Evolutionary conservation across 2,329 filamentous ascomycete species (phyloP), one percentile per base, ranked within the genome.

Genomic region (Fonsecaea multimorphosa): DNA sequence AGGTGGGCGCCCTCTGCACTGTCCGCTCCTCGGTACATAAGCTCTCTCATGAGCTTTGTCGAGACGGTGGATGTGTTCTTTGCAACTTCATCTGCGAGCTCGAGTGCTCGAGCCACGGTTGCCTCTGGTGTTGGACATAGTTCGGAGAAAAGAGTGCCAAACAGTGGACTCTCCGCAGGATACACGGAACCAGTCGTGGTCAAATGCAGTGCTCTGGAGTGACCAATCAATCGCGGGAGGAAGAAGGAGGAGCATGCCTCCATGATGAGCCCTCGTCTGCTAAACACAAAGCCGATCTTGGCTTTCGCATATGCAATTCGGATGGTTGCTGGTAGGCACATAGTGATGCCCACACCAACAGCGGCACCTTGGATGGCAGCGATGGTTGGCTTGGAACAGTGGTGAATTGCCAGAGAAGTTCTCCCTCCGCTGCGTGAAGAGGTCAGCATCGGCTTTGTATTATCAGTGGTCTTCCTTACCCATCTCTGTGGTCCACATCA

Each of bases 241-340:
- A 90, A 92, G 76, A 84, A 92, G 24, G 85, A 87, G 66, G 83
- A 86, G 73, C 85, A 88, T 0, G 87, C 89, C 76, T 92, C 90
- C 83, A 90, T 88, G 67, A 86, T 83, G 72, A 92, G 81, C 0
- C 89, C 89, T 49, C 89, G 82, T 46, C 88, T 82, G 22, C 85
- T 81, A 76, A 92, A 92, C 12, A 91, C 88, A 74, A 91, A 90
- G 49, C 89, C 89, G 65, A 91, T 83, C 73, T 88, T 89, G 9
- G 88, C 87, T n/a, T 79, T 77, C 40, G 76, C 74, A 69, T 83
- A 85, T 38, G 78, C 84, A 66, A 87, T 56, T 55, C 83, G 79
- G 59, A 86, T 80, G 56, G 80, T 81, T 59, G 83, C 83, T 1
- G 86, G 81, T 3, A 88, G 79, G 32, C 85, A 86, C 83, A 87